phyloP scores from a whole-genome alignment of 495 filamentous ascomycete genomes.

The Neurospora sp. region DNA sequence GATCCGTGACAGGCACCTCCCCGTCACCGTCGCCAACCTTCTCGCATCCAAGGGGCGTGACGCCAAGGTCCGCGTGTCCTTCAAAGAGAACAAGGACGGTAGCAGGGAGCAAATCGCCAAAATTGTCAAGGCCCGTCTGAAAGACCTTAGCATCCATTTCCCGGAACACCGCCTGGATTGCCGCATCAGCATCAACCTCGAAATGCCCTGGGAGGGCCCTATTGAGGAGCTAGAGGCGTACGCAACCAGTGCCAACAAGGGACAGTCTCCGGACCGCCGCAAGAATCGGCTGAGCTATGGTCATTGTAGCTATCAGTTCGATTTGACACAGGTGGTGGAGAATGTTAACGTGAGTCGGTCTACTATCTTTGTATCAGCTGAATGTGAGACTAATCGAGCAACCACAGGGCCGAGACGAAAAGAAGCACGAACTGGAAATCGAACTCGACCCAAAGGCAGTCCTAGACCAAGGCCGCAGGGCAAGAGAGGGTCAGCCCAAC shows the following conservation, averaged over 20 bases:
- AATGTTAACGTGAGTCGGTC: conserved; percentile 39
- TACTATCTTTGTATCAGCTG: neutral
- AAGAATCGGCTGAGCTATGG: conserved; percentile 87
- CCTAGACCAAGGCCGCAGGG: conserved; percentile 56
- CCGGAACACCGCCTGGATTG: conserved; percentile 67
- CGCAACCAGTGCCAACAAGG: conserved; percentile 21
- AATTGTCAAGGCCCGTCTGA: conserved; percentile 82
- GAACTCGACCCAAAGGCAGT: conserved; percentile 62
- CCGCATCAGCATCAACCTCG: conserved; percentile 80
- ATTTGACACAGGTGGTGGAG: conserved; percentile 74
- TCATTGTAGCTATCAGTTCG: conserved; percentile 75
- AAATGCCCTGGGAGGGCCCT: conserved; percentile 74
- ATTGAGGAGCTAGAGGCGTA: conserved; percentile 40
- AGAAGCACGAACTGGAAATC: conserved; percentile 83
- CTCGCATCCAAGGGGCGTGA: conserved; percentile 45
- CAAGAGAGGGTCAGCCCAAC: conserved; percentile 46
- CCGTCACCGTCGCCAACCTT: conserved; percentile 35
- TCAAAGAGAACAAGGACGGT: conserved; percentile 41
- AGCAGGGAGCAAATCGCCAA: conserved; percentile 52
- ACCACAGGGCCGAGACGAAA: conserved; percentile 37
- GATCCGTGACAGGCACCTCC: conserved; percentile 29
- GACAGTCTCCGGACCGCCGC: conserved; percentile 49
- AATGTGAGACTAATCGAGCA: neutral
- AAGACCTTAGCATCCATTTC: conserved; percentile 69
- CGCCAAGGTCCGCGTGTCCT: conserved; percentile 65